These are phyloP conservation scores for Gaeumannomyces sp. DNA, from an alignment of 2,329 filamentous ascomycete genomes.

Conservation along the genomic window DNA sequence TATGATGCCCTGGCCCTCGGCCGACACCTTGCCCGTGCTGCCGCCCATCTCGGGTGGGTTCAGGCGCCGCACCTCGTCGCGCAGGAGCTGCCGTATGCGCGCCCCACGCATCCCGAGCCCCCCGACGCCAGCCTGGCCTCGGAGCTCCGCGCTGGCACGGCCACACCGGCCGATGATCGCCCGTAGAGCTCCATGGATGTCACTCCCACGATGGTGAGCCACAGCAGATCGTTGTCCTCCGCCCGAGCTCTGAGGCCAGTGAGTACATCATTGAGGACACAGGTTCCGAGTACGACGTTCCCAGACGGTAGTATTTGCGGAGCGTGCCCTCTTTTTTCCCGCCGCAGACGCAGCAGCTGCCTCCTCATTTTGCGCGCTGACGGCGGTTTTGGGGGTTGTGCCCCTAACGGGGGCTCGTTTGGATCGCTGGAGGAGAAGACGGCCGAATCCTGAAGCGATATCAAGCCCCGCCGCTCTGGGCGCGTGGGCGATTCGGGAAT, in stretches of 20 bases:
- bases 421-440: slow-evolving; percentile 42
- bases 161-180: slow-evolving; percentile 73
- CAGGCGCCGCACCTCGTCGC: slow-evolving; percentile 88
- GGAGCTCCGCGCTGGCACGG: slow-evolving; percentile 49
- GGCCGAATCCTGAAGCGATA: slow-evolving; percentile 46
- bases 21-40: slow-evolving; percentile 52
- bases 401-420: slow-evolving; percentile 50
- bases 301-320: slow-evolving; percentile 76
- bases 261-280: slow-evolving; percentile 94
- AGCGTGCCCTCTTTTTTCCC: slow-evolving; percentile 72
- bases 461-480: slow-evolving; percentile 53
- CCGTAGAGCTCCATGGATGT: slow-evolving; percentile 92
- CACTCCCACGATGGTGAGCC: slow-evolving; percentile 90
- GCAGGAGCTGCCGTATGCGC: slow-evolving; percentile 74
- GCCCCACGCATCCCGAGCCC: slow-evolving; percentile 76
- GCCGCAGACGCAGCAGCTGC: slow-evolving; percentile 66
- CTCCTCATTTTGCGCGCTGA: slow-evolving; percentile 68
- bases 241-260: slow-evolving; percentile 85
- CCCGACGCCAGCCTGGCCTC: slow-evolving; percentile 54
- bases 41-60: slow-evolving; percentile 65
- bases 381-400: slow-evolving; percentile 52
- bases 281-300: slow-evolving; percentile 88
- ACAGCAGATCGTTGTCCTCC: slow-evolving; percentile 96
- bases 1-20: slow-evolving; percentile 73
- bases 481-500: slow-evolving; percentile 60